Conservation (phyloP, 164 flowering plant genomes). For the Sedum album region DNA sequence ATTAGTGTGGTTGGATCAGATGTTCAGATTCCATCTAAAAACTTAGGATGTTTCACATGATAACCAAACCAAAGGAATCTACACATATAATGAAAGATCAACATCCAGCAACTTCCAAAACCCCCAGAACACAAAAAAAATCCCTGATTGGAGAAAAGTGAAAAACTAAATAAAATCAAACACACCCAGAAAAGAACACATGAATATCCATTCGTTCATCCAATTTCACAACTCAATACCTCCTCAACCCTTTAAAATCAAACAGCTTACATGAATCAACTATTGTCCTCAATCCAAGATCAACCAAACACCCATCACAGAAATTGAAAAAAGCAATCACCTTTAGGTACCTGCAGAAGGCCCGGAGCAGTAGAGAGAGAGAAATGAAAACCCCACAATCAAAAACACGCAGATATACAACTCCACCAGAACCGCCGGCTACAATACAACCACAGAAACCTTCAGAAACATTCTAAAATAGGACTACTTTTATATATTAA, state of each 20-base stretch:
- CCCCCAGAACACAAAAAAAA: constrained; percentile 2
- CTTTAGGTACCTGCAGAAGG: background rate
- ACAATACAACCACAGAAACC: background rate
- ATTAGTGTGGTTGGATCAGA: constrained; percentile 4
- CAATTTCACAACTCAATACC: background rate
- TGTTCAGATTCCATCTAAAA: constrained; percentile 3
- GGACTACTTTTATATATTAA: background rate
- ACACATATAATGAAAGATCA: background rate
- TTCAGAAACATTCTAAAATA: background rate
- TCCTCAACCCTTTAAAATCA: background rate
- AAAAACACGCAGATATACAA: background rate
- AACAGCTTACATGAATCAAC: background rate
- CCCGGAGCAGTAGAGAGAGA: background rate
- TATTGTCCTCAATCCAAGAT: background rate
- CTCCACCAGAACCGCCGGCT: background rate
- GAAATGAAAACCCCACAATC: background rate
- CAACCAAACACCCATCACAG: background rate
- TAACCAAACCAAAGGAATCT: constrained; percentile 1
- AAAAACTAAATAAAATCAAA: background rate
- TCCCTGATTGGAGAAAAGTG: background rate
- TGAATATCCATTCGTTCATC: background rate
- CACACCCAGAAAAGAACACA: constrained; percentile 1
- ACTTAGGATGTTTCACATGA: background rate
- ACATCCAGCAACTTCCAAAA: background rate
- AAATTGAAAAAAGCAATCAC: background rate